Base-by-base conservation (phyloP, 2,329 filamentous ascomycete genomes). In the Magnaporthiopsis poae region DNA sequence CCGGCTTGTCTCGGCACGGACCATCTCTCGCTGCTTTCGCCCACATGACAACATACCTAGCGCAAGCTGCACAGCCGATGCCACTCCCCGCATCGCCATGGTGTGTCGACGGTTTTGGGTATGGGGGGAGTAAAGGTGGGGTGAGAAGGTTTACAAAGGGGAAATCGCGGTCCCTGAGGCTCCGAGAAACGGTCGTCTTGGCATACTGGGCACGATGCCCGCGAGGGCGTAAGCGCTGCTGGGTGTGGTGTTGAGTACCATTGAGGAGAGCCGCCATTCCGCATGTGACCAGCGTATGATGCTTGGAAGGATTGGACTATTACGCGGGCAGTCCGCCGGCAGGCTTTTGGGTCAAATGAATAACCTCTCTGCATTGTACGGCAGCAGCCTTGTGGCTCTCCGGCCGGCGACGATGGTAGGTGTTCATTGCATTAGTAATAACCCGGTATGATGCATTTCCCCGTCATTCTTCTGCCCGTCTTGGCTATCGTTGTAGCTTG, bases 91-190 rank as follows among this genome's bases (percentile, higher is more conserved):
- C 46, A 11, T 56, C 13, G 1, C 31, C 3, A 56, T 56, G 8
- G 21, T 25, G 46, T 25, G 46, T 13, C n/a, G 46, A 4, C 7
- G 3, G 13, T 56, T 1, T 56, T 21, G 46, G n/a, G 12, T 31
- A 0, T 61, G 13, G 31, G 60, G 27, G 60, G 60, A 61, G 60
- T 18, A 31, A 61, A 5, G 25, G 60, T 31, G 31, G 27, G 2
- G 59, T 60, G n/a, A 27, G 27, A n/a, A 2, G 7, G 31, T n/a
- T 0, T 39, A 18, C 25, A 39, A 65, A 60, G 60, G 27, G 64
- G 64, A 52, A 65, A 65, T 61, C 18, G 62, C 64, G 64, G 64
- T 62, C 60, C 13, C 64, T 65, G 36, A 33, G 18, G 27, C 60
- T 60, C 64, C 64, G 56, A 61, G 56, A 62, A 62, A 35, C 7